These are phyloP conservation scores for Leucocoprinus leucothites DNA, from an alignment of 768 basidiomycete species.

Conservation along the genomic window DNA sequence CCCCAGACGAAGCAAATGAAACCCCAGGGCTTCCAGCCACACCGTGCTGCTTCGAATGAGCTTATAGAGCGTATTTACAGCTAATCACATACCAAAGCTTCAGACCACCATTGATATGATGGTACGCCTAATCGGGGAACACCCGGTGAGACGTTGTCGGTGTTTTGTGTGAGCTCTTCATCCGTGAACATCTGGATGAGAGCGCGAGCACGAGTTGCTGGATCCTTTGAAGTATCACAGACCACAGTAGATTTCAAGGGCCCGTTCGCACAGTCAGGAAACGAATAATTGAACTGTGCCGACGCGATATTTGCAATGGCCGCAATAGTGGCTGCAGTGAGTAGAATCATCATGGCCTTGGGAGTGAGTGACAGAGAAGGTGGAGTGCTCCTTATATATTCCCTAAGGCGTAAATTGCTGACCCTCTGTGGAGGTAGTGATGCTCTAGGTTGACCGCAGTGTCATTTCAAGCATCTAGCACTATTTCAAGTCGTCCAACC, in stretches of 20 bases:
- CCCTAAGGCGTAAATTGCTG: neutral
- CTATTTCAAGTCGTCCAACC: too few species aligned
- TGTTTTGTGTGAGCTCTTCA: slow-evolving; percentile 49
- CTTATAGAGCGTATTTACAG: neutral
- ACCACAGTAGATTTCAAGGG: slow-evolving; percentile 44
- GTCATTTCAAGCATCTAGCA: too few species aligned
- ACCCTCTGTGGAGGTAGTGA: neutral
- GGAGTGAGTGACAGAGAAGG: neutral
- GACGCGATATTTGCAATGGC: neutral
- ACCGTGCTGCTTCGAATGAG: slow-evolving; percentile 40
- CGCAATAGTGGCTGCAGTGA: neutral
- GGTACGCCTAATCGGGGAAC: slow-evolving; percentile 55
- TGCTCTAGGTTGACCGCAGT: too few species aligned
- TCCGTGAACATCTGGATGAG: slow-evolving; percentile 47
- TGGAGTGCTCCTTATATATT: neutral
- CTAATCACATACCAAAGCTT: slow-evolving; percentile 42
- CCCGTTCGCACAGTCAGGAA: slow-evolving; percentile 46
- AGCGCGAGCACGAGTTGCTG: slow-evolving; percentile 46
- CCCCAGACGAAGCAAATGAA: slow-evolving; percentile 42
- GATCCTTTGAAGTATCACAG: slow-evolving; percentile 43
- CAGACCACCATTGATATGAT: slow-evolving; percentile 60
- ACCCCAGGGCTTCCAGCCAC: slow-evolving; percentile 53
- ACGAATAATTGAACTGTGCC: slow-evolving; percentile 27
- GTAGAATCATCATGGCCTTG: slow-evolving; percentile 3
- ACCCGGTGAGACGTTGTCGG: slow-evolving; percentile 45